Evolutionary conservation across 139 green algal genomes (phyloP), one percentile per base, ranked within the genome.

Genomic region (Tetradesmus obliquus): DNA sequence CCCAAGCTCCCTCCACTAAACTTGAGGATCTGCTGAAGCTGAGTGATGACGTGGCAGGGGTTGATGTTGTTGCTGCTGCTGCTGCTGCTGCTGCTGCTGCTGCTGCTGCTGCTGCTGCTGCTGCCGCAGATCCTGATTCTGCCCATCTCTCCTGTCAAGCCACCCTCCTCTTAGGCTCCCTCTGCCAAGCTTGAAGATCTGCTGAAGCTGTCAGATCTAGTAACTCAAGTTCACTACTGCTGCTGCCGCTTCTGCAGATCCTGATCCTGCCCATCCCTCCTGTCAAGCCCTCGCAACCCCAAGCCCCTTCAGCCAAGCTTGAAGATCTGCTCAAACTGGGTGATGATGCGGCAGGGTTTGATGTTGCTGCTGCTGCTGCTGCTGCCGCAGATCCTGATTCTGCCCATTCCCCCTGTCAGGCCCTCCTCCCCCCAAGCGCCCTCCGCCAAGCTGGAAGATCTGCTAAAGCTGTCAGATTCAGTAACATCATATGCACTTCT

Each of bases 231-330:
- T 45, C 32, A 45, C 32, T 17, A 0, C 8, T 45, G 9, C 51
- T 87, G 82, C 82, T 88, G 84, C 17, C 79, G 84, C 22, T 58
- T 8, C 74, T 71, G 79, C 89, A 94, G 82, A 62, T 88, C n/a
- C 87, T 96, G 51, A 79, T 94, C 24, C 17, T 96, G 71, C 91
- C 95, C 2, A 87, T 96, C 3, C 92, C 95, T 4, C 94, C 94
- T 53, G 55, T 93, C 7, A 24, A 88, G 55, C 79, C 94, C 15
- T 53, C 91, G 8, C 51, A 53, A 22, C 20, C 82, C 55, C n/a
- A 20, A 3, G n/a, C 51, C 12, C 66, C n/a, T 1, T 19, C n/a
- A 53, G 54, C 89, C 3, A 32, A 89, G 8, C 53, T 54, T 20
- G 15, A 62, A 15, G 55, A 84, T 3, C 12, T 90, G 24, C 45